Conservation (phyloP, 2,329 filamentous ascomycete genomes). For the Dactylellina parvicollis region DNA sequence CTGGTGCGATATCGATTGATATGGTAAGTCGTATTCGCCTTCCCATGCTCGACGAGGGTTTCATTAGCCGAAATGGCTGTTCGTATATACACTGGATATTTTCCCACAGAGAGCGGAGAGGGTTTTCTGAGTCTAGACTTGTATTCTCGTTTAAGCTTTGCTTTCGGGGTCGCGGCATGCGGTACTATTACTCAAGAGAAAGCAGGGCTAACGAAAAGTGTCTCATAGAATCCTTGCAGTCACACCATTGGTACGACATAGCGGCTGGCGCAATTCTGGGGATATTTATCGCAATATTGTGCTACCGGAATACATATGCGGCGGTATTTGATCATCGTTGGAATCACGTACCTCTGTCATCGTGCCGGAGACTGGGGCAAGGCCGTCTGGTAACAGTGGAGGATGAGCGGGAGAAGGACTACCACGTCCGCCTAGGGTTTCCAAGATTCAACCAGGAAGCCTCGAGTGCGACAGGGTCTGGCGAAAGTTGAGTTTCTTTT, state of each 20-base stretch:
- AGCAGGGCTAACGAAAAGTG: not conserved
- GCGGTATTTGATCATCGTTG: conserved; percentile 11
- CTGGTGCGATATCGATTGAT: conserved; percentile 34
- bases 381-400: not conserved
- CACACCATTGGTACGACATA: conserved; percentile 34
- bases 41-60: conserved; percentile 35
- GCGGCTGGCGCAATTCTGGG: conserved; percentile 33
- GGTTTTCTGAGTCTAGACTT: not conserved
- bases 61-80: conserved; percentile 41
- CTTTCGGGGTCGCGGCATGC: not conserved
- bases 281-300: conserved; percentile 30
- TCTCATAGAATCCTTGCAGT: conserved; percentile 26
- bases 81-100: conserved; percentile 21
- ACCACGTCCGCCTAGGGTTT: conserved; percentile 17
- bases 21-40: conserved; percentile 38
- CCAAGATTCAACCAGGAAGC: conserved; percentile 5
- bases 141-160: not conserved
- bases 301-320: conserved; percentile 29
- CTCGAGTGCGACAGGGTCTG: not conserved
- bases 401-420: conserved; percentile 1
- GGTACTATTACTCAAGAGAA: not conserved
- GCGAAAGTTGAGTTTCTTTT: not conserved
- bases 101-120: too few relatives aligned
- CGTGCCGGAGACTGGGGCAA: conserved; percentile 12
- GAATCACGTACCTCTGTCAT: conserved; percentile 35